A percentile compares a stretch with the other conserved stretches of the same genome.
These are phyloP conservation scores for Diaporthe longicolla DNA, from an alignment of 2,329 filamentous ascomycete species.

Conservation along the genomic window DNA sequence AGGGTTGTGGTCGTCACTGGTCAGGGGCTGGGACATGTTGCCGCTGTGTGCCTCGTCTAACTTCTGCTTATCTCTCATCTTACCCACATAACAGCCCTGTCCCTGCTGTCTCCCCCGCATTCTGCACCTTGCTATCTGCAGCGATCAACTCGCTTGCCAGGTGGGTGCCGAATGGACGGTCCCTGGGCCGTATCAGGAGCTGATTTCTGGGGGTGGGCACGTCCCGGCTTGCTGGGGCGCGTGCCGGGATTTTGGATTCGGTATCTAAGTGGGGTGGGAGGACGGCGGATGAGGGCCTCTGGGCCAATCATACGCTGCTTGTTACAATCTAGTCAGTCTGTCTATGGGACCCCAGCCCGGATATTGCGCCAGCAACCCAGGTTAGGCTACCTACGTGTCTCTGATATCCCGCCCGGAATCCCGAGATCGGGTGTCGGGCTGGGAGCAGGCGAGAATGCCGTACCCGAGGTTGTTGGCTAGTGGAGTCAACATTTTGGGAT, in stretches of 20 bases:
- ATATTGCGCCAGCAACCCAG: not conserved
- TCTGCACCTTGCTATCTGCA: conserved; percentile 20
- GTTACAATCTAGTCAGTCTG: conserved; percentile 27
- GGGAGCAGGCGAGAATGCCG: not conserved
- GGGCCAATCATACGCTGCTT: not conserved
- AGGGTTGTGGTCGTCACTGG: not conserved
- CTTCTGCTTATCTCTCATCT: conserved; percentile 22
- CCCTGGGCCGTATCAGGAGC: conserved; percentile 23
- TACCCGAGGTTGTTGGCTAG: not conserved
- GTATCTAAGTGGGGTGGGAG: conserved; percentile 25
- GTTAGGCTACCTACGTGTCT: conserved; percentile 4
- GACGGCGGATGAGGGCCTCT: not conserved
- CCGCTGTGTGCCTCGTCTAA: not conserved
- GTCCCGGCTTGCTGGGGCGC: not conserved
- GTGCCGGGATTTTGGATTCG: conserved; percentile 20
- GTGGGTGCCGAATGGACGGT: conserved; percentile 17
- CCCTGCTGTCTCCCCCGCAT: conserved; percentile 30
- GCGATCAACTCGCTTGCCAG: conserved; percentile 11
- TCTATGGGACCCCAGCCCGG: conserved; percentile 19
- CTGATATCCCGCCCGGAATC: conserved; percentile 24
- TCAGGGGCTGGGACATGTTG: conserved; percentile 18
- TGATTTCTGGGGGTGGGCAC: conserved; percentile 27
- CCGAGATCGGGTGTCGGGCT: conserved; percentile 29
- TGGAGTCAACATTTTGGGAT: not conserved
- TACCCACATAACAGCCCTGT: not conserved